Conservation (phyloP, 345 rosid genomes). For the Mangifera indica region DNA sequence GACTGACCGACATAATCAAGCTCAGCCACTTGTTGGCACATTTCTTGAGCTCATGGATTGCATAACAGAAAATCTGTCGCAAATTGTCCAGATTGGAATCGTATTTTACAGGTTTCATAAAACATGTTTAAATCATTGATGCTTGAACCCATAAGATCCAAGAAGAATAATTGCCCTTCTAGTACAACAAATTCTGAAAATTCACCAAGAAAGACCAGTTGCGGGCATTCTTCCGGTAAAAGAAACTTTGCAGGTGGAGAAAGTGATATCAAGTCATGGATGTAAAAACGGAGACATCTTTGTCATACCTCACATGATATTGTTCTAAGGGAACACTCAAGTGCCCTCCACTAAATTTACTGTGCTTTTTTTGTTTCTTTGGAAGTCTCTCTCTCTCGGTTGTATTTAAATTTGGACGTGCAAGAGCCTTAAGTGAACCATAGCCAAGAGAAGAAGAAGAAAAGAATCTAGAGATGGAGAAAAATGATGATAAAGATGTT, state of each 20-base stretch:
- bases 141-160: conserved; percentile 6
- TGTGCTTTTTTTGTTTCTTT: not conserved
- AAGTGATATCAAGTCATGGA: conserved; percentile 34
- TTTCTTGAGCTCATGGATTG: not conserved
- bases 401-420: conserved; percentile 28
- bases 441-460: not conserved
- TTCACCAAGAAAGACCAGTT: not conserved
- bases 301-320: conserved; percentile 25
- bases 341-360: conserved; percentile 28
- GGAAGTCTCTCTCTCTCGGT: not conserved
- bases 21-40: not conserved
- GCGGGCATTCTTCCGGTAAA: not conserved
- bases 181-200: conserved; percentile 3
- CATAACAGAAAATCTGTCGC: not conserved
- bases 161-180: conserved; percentile 11
- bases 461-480: conserved; percentile 14
- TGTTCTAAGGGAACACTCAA: conserved; percentile 20
- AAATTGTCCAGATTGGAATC: conserved; percentile 27
- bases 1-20: not conserved
- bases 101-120: conserved; percentile 12
- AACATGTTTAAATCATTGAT: conserved; percentile 5
- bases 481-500: conserved; percentile 29
- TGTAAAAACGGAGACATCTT: conserved; percentile 23
- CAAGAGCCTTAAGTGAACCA: conserved; percentile 8
- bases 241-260: not conserved